These are phyloP conservation scores for Santalum album DNA, from an alignment of 164 flowering plant genomes.

Conservation along the genomic window DNA sequence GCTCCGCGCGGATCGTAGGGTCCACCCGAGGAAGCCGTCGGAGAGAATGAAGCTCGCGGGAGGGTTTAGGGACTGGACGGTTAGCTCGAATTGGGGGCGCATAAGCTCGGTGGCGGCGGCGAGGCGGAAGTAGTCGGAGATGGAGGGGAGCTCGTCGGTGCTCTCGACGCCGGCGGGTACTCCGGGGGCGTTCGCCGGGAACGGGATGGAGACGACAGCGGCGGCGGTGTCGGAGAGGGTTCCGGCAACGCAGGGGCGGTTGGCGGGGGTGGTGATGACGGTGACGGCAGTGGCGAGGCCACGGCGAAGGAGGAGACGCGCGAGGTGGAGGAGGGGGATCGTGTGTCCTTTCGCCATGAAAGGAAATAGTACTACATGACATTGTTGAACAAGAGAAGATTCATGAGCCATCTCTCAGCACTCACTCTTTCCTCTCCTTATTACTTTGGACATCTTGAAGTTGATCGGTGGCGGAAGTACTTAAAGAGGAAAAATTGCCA, in stretches of 20 bases:
- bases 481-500: too few species aligned
- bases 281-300: slow-evolving; percentile 24
- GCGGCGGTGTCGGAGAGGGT: slow-evolving; percentile 19
- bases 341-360: slow-evolving; percentile 62
- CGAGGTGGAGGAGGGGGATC: slow-evolving; percentile 39
- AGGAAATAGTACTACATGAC: slow-evolving; percentile 35
- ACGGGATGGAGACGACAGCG: slow-evolving; percentile 28
- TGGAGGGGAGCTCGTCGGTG: slow-evolving; percentile 48
- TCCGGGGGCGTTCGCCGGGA: slow-evolving; percentile 24
- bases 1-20: slow-evolving; percentile 11
- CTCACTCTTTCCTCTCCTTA: too few species aligned
- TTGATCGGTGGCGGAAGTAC: too few species aligned
- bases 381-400: too few species aligned
- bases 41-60: slow-evolving; percentile 29
- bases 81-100: slow-evolving; percentile 37
- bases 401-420: too few species aligned
- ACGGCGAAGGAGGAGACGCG: slow-evolving; percentile 34
- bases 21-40: slow-evolving; percentile 27
- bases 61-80: slow-evolving; percentile 15
- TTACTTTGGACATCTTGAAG: too few species aligned
- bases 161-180: slow-evolving; percentile 42
- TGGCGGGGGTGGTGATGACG: slow-evolving; percentile 44
- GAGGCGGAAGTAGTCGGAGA: slow-evolving; percentile 22
- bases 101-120: slow-evolving; percentile 27
- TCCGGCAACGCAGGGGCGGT: slow-evolving; percentile 23